Percentiles rank a stretch among this genome's conserved stretches.
Conservation (phyloP, 176 grass and related monocot genomes). For the Carex pumila region DNA sequence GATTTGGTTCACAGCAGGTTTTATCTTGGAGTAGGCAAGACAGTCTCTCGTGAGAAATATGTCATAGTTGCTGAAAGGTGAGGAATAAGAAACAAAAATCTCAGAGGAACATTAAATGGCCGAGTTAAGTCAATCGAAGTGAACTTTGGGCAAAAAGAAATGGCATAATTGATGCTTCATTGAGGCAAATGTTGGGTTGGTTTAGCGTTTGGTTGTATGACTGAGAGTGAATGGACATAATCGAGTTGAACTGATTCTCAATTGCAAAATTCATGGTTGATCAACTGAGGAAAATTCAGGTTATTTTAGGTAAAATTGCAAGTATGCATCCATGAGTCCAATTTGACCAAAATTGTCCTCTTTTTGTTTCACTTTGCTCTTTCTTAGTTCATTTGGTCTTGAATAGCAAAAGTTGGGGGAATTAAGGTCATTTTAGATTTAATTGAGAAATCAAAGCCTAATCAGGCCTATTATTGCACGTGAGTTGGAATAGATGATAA, state of each 20-base stretch:
- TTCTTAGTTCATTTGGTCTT: not conserved
- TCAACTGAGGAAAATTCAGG: not conserved
- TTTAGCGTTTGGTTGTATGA: not conserved
- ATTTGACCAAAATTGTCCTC: not conserved
- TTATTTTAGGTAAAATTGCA: not conserved
- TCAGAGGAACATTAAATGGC: not conserved
- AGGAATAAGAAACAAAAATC: not conserved
- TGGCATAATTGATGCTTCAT: not conserved
- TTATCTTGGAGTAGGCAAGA: constrained; percentile 84
- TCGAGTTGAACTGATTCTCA: not conserved
- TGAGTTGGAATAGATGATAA: not conserved
- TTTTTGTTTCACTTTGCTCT: not conserved
- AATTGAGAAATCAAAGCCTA: not conserved
- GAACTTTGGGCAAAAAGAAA: not conserved
- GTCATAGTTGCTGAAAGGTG: constrained; percentile 85
- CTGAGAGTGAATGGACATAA: not conserved
- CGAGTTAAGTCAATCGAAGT: not conserved
- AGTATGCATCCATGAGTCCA: not conserved
- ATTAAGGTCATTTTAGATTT: not conserved
- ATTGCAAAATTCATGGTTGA: not conserved
- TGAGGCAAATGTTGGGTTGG: not conserved
- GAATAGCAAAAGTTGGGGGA: not conserved
- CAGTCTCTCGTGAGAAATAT: constrained; percentile 87
- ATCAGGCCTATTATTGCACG: not conserved
- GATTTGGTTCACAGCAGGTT: constrained; percentile 90